A percentile compares a stretch with the other conserved stretches of the same genome.
phyloP scores from a whole-genome alignment of 1,139 yeast genomes.

The Saccharomyces uvarum region DNA sequence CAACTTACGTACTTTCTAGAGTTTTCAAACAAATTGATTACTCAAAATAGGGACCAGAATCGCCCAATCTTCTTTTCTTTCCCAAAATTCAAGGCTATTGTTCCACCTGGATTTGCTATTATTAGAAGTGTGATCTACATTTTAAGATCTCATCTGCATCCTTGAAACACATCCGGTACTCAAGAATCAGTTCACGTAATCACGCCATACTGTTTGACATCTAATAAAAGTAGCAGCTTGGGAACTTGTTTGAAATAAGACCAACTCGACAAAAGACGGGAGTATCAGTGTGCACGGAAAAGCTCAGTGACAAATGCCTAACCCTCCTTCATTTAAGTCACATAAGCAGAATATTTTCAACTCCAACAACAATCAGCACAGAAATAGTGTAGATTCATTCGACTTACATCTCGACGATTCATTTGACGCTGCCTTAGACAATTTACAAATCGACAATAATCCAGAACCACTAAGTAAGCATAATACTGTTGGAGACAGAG shows the following conservation, averaged over 20 bases:
- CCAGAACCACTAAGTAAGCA: slow-evolving; percentile 8
- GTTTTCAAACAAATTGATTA: background rate
- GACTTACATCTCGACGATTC: slow-evolving; percentile 35
- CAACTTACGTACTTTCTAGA: background rate
- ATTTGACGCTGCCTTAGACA: slow-evolving; percentile 36
- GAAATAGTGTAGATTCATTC: slow-evolving; percentile 31
- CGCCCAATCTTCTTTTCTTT: background rate
- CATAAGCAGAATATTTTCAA: background rate
- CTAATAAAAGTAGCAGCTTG: background rate
- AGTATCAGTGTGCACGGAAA: background rate
- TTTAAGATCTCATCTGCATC: background rate
- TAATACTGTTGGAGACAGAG: slow-evolving; percentile 11
- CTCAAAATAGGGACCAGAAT: background rate
- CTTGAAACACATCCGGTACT: background rate
- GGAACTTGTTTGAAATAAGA: background rate
- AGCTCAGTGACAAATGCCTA: background rate
- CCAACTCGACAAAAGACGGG: background rate
- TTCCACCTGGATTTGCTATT: background rate
- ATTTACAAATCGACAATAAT: slow-evolving; percentile 27
- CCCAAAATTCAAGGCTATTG: background rate
- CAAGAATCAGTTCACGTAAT: background rate
- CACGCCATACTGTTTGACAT: background rate
- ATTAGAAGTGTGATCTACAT: background rate
- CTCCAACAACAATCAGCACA: slow-evolving; percentile 2
- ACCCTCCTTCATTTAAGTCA: slow-evolving; percentile 1